Percentiles rank a stretch among this genome's conserved stretches.
These are phyloP conservation scores for Sonneratia caseolaris DNA, from an alignment of 345 rosid genomes.

Conservation along the genomic window DNA sequence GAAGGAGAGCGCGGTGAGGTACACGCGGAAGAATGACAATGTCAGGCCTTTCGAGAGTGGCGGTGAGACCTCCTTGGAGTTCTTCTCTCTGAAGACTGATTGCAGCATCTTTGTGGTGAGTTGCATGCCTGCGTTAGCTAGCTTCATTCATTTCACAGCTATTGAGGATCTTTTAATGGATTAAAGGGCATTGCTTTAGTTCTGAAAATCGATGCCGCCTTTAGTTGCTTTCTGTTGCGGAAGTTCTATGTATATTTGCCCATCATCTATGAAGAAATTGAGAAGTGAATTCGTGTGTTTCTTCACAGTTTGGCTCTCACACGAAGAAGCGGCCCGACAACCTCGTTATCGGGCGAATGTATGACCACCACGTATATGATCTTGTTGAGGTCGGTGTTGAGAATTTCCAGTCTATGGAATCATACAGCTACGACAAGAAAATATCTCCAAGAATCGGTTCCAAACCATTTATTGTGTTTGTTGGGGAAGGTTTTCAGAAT, in stretches of 20 bases:
- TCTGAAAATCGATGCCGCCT: neutral
- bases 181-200: neutral
- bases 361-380: conserved; percentile 78
- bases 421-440: conserved; percentile 67
- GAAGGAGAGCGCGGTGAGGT: conserved; percentile 62
- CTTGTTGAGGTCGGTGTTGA: conserved; percentile 90
- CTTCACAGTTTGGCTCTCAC: conserved; percentile 73
- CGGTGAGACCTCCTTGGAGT: conserved; percentile 88
- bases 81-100: conserved; percentile 84
- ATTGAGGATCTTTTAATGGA: neutral
- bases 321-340: conserved; percentile 89
- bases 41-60: conserved; percentile 91
- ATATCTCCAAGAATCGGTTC: conserved; percentile 63
- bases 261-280: neutral
- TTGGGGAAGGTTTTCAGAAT: conserved; percentile 81
- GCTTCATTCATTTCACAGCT: too few relatives aligned
- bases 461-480: conserved; percentile 74
- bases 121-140: neutral
- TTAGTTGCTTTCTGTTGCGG: neutral
- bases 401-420: conserved; percentile 57
- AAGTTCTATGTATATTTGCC: neutral
- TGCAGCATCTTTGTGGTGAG: conserved; percentile 88
- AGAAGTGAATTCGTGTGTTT: neutral
- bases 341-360: conserved; percentile 75
- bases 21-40: conserved; percentile 80